Conservation (phyloP, 2,329 filamentous ascomycete species). For the Neofusicoccum laricinum region DNA sequence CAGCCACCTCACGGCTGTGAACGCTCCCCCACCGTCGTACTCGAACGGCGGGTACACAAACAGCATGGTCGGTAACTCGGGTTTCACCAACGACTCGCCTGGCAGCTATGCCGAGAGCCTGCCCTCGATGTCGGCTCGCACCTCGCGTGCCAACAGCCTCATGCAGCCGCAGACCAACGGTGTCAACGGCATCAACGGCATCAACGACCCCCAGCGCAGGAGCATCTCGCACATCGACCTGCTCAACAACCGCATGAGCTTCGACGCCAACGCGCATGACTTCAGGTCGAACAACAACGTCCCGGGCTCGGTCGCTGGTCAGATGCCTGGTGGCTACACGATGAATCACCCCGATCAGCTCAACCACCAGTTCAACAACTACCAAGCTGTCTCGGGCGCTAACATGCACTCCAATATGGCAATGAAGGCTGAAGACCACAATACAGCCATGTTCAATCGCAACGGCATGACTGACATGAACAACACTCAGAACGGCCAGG, state of each 20-base stretch:
- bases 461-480: slow-evolving; percentile 35
- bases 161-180: slow-evolving; percentile 35
- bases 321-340: slow-evolving; percentile 19
- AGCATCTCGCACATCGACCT: slow-evolving; percentile 18
- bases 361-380: slow-evolving; percentile 28
- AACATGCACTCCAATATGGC: slow-evolving; percentile 36
- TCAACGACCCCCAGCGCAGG: slow-evolving; percentile 28
- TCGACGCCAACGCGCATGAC: slow-evolving; percentile 28
- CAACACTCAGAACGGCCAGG: slow-evolving; percentile 34
- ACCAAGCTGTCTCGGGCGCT: slow-evolving; percentile 28
- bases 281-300: slow-evolving; percentile 27
- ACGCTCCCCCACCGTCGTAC: slow-evolving; percentile 1
- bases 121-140: slow-evolving; percentile 44
- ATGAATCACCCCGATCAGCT: slow-evolving; percentile 15
- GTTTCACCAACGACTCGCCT: slow-evolving; percentile 30
- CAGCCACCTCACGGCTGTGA: slow-evolving; percentile 24
- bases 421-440: slow-evolving; percentile 32
- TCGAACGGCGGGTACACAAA: slow-evolving; percentile 15
- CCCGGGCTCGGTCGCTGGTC: slow-evolving; percentile 17
- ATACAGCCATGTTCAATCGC: slow-evolving; percentile 30
- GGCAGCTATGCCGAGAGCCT: slow-evolving; percentile 34
- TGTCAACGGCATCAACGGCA: slow-evolving; percentile 29
- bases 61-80: slow-evolving; percentile 28
- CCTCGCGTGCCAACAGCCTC: slow-evolving; percentile 49
- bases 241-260: slow-evolving; percentile 17